A percentile compares a stretch with the other conserved stretches of the same genome.
Conservation (phyloP, 345 rosid species). For the Euphorbia peplus region DNA sequence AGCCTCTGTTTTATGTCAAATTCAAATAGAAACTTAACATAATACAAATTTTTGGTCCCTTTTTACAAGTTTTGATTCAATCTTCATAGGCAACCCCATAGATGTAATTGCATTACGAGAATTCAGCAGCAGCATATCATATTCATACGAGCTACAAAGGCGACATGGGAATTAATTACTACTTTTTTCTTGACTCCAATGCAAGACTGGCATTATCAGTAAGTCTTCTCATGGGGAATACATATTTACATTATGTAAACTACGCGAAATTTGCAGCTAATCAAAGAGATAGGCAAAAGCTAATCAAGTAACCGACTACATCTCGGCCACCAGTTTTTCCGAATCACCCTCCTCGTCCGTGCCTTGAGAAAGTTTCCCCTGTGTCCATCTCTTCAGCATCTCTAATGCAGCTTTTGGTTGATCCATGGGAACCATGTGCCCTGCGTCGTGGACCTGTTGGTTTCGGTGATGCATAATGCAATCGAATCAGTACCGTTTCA, state of each 20-base stretch:
- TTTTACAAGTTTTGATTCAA: too few relatives aligned
- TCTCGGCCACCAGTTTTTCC: conserved; percentile 56
- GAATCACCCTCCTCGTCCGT: conserved; percentile 5
- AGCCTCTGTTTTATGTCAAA: too few relatives aligned
- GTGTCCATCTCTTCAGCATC: conserved; percentile 88
- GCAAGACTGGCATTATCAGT: too few relatives aligned
- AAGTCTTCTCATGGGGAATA: too few relatives aligned
- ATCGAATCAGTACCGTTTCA: conserved; percentile 10
- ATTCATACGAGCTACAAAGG: too few relatives aligned
- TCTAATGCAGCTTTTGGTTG: conserved; percentile 82
- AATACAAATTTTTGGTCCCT: too few relatives aligned
- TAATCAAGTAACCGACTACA: conserved; percentile 35
- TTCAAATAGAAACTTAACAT: too few relatives aligned
- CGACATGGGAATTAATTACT: too few relatives aligned
- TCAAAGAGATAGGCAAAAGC: not conserved
- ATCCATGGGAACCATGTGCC: conserved; percentile 99
- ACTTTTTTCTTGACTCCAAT: too few relatives aligned
- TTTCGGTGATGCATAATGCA: conserved; percentile 12
- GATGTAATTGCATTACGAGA: too few relatives aligned
- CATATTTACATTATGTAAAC: not conserved
- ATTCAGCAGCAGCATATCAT: too few relatives aligned
- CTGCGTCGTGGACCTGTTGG: conserved; percentile 77
- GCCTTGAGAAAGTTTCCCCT: conserved; percentile 38
- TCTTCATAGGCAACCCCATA: too few relatives aligned
- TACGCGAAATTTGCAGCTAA: not conserved